Percentiles rank a stretch among this genome's conserved stretches.
These are phyloP conservation scores for Talaromyces albobiverticillius DNA, from an alignment of 2,329 filamentous ascomycete genomes.

Conservation along the genomic window DNA sequence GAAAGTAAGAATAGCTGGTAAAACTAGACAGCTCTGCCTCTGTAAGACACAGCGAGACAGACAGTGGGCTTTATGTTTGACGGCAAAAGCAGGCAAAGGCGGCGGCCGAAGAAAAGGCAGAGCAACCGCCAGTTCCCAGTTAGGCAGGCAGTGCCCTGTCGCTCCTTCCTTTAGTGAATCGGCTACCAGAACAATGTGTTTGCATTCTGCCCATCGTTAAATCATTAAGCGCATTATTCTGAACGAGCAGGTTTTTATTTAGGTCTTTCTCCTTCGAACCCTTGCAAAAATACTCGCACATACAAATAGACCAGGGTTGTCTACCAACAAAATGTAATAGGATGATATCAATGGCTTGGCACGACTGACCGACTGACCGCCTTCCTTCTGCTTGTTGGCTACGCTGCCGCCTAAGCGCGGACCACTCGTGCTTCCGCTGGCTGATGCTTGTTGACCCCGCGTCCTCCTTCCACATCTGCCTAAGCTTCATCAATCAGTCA, in stretches of 20 bases:
- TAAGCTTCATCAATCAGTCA: neutral
- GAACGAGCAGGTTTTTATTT: too few relatives aligned
- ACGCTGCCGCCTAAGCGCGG: slow-evolving; percentile 7
- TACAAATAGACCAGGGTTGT: neutral
- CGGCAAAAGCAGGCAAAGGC: neutral
- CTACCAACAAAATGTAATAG: neutral
- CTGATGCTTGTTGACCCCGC: slow-evolving; percentile 12
- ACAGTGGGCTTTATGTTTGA: neutral
- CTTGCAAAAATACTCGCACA: neutral
- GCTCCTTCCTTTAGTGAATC: too few relatives aligned
- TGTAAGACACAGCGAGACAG: neutral
- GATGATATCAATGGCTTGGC: slow-evolving; percentile 3
- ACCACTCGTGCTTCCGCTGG: slow-evolving; percentile 8
- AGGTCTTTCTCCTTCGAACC: neutral
- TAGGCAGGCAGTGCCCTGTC: neutral
- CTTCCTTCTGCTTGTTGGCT: slow-evolving; percentile 3
- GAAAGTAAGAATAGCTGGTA: slow-evolving; percentile 10
- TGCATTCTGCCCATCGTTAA: too few relatives aligned
- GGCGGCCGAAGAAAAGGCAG: neutral
- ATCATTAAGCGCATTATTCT: too few relatives aligned
- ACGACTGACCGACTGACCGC: slow-evolving; percentile 4
- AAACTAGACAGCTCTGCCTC: neutral
- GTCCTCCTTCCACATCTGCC: neutral
- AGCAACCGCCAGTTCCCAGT: neutral
- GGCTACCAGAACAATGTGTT: too few relatives aligned